Evolutionary conservation across 1,284 basidiomycete species (phyloP), one percentile per base, ranked within the genome.

Genomic region (Sanghuangporus weigelae): DNA sequence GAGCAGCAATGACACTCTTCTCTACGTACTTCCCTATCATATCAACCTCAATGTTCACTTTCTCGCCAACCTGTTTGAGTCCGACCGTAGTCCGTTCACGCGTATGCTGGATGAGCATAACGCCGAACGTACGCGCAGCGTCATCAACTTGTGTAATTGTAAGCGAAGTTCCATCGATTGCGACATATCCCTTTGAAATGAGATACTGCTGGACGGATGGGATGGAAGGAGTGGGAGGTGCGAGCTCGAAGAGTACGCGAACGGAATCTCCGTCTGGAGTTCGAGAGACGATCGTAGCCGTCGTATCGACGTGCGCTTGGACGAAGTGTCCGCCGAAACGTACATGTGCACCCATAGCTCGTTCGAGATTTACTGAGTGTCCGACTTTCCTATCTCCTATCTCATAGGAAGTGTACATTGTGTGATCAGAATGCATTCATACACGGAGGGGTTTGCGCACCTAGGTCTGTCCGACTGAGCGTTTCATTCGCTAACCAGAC

Each of bases 281-380:
- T 55, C 84, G 84, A 11, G 84, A 82, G 46, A 88, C 72, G 62
- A 98, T 81, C 0, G 79, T 89, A 2, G 92, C 95, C 1, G 94
- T 96, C 5, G 85, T 87, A 72, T 99, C 97, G 66, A 99, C 92
- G 74, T 98, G 95, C 21, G 92, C 95, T 93, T 98, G 96, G 6
- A 99, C 97, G 73, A 98, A 96, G 74, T 99, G 96, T 6, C 96
- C 96, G 35, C 96, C 96, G 71, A 99, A 98, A 51, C 96, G 82
- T 10, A 87, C 88, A 76, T 96, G 92, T 0, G 90, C 89, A 14
- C 87, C 87, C 94, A 99, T 96, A 2, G 96, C 96, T 55, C 96
- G 85, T 79, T 99, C 96, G 58, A 96, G 83, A 76, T 99, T 98
- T 60, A 98, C 85, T 68, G 86, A 82, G 69, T 93, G 89, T 5